These are phyloP conservation scores for Penicillium sclerotiorum DNA, from an alignment of 2,329 filamentous ascomycete genomes.

Conservation along the genomic window DNA sequence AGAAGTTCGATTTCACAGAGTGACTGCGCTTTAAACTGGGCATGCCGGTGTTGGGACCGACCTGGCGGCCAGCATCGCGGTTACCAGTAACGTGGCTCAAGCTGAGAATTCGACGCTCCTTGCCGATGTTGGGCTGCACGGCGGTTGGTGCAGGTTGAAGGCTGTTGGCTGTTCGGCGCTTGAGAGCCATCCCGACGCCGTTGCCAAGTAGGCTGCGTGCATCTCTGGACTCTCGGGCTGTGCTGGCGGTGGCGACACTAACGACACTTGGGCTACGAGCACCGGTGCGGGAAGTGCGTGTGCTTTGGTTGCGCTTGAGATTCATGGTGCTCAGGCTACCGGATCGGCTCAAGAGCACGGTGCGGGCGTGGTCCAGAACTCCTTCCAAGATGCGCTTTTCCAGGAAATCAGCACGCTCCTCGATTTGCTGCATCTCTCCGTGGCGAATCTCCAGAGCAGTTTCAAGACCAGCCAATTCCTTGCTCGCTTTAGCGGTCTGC, in stretches of 20 bases:
- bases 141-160: constrained; percentile 46
- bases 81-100: constrained; percentile 88
- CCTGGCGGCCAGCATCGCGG: constrained; percentile 41
- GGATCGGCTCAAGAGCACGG: constrained; percentile 74
- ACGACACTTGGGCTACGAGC: constrained; percentile 37
- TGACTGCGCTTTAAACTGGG: constrained; percentile 74
- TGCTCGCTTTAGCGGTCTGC: constrained; percentile 77
- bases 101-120: constrained; percentile 79
- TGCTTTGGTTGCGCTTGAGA: constrained; percentile 52
- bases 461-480: constrained; percentile 87
- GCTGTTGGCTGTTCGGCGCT: constrained; percentile 54
- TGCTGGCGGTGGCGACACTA: constrained; percentile 37
- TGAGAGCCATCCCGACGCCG: constrained; percentile 51
- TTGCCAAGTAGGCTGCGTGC: constrained; percentile 42
- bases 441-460: constrained; percentile 85
- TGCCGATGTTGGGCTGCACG: constrained; percentile 48
- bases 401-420: constrained; percentile 80
- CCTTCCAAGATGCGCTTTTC: constrained; percentile 93
- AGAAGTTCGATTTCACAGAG: constrained; percentile 68
- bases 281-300: constrained; percentile 39
- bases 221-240: constrained; percentile 38
- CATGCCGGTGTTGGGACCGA: constrained; percentile 41
- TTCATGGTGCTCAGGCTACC: constrained; percentile 57
- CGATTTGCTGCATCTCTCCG: constrained; percentile 90
- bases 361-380: constrained; percentile 90